Percentiles rank a stretch among this genome's conserved stretches.
These are phyloP conservation scores for Bryoerythrophyllum caledonicum DNA, from an alignment of 225 moss, liverwort and hornwort genomes.

Conservation along the genomic window DNA sequence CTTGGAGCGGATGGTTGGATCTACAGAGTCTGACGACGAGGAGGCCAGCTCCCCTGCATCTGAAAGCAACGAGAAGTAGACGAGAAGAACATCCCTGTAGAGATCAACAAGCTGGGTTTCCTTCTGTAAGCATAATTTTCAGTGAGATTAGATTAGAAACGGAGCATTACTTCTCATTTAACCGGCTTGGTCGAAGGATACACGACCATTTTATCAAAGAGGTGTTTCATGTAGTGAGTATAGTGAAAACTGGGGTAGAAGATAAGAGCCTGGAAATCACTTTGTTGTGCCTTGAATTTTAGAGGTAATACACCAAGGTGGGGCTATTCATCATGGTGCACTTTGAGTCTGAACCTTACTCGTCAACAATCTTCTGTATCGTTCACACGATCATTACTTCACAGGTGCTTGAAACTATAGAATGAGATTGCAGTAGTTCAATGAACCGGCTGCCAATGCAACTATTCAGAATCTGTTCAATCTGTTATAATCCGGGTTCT, in stretches of 20 bases:
- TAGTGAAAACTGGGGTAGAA: slow-evolving; percentile 1
- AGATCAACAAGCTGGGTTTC: slow-evolving; percentile 14
- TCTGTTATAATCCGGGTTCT: too few relatives aligned
- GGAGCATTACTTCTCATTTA: too few relatives aligned
- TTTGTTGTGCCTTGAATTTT: slow-evolving; percentile 11
- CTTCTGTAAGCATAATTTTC: slow-evolving; percentile 28
- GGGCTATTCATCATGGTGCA: background rate
- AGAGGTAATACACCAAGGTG: background rate
- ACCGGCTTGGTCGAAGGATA: slow-evolving; percentile 15
- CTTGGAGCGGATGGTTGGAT: slow-evolving; percentile 80
- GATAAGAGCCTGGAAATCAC: background rate
- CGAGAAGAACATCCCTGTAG: slow-evolving; percentile 19
- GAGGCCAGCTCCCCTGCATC: slow-evolving; percentile 36
- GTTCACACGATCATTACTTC: background rate
- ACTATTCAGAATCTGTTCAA: too few relatives aligned
- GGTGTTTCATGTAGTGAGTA: slow-evolving; percentile 7
- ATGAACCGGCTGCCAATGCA: background rate
- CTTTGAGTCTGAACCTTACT: background rate
- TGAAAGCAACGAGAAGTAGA: slow-evolving; percentile 34
- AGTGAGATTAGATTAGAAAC: slow-evolving; percentile 16
- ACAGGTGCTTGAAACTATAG: too few relatives aligned
- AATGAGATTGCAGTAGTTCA: too few relatives aligned
- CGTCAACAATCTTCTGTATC: background rate
- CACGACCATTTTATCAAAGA: slow-evolving; percentile 16
- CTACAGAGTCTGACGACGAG: slow-evolving; percentile 60